Evolutionary conservation across 176 grass and related monocot genomes (phyloP), one percentile per base, ranked within the genome.

Genomic region (Lolium multiflorum): DNA sequence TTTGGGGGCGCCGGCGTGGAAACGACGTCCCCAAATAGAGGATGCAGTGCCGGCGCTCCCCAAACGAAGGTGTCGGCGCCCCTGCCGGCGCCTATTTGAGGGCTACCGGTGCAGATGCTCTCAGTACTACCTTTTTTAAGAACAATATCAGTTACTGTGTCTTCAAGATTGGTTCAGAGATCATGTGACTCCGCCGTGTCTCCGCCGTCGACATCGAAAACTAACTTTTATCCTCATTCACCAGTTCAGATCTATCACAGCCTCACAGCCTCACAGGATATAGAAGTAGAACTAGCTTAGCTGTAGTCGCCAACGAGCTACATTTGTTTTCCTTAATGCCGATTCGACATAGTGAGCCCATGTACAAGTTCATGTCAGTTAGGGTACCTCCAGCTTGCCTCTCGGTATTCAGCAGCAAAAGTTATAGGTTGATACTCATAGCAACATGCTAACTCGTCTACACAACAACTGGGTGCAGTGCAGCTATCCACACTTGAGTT

Each of bases 151-250:
- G 54, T 52, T 54, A 57, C 16, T 55, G 3, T 28, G 63, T 57
- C 74, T 67, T 69, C 61, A 78, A 20, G 3, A 28, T 31, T 44
- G 60, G 41, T 62, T 6, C 44, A 76, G 14, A 24, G 46, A 72
- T 86, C 83, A 85, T 47, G 83, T 85, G 83, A 69, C 69, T 31
- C 10, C 3, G 12, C 66, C 35, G 11, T 78, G 74, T 57, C 69
- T 31, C 10, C 3, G 12, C 66, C 35, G 11, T 78, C 67, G 61
- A 76, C 16, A 28, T 8, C 15, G 22, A 59, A 58, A 54, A 58
- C 57, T 37, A 47, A 12, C 37, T 31, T 69, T 68, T 79, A 35
- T 14, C 44, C 3, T 66, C 16, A 1, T 21, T 69, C 66, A 69
- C 35, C 16, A 39, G 66, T 11, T 76, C 15, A 5, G 71, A 61